These are phyloP conservation scores for Ilyonectria robusta DNA, from an alignment of 2,329 filamentous ascomycete species.

Conservation along the genomic window DNA sequence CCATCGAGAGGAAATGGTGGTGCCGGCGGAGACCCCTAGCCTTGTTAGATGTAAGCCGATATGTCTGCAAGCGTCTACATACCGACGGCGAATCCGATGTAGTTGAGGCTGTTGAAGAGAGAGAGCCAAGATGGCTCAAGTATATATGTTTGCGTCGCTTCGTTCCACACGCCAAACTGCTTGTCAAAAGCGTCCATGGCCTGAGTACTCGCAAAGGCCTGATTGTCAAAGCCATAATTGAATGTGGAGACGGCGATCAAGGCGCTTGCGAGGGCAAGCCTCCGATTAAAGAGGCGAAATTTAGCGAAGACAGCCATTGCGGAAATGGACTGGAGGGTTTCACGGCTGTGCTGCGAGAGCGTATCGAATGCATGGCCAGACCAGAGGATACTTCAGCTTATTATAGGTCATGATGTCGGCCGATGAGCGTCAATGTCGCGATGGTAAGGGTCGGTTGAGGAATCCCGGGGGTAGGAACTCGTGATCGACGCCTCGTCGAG, in stretches of 20 bases:
- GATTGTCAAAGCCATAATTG: constrained; percentile 59
- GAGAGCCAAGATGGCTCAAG: constrained; percentile 53
- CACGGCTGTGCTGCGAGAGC: not conserved
- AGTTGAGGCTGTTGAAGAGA: constrained; percentile 54
- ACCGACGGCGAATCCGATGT: constrained; percentile 53
- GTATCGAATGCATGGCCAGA: not conserved
- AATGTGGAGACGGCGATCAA: constrained; percentile 55
- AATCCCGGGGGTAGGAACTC: constrained; percentile 14
- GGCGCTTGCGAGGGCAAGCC: constrained; percentile 33
- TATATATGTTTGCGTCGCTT: constrained; percentile 39
- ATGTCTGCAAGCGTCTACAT: not conserved
- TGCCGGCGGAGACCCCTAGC: constrained; percentile 42
- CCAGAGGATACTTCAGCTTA: constrained; percentile 18
- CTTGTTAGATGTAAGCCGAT: not conserved
- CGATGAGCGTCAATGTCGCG: constrained; percentile 31
- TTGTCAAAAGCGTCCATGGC: constrained; percentile 54
- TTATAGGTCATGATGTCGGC: constrained; percentile 23
- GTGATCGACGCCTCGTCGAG: not conserved
- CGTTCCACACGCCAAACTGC: constrained; percentile 52
- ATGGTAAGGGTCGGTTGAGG: constrained; percentile 37
- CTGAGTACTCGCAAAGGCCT: constrained; percentile 53
- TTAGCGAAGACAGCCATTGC: constrained; percentile 40
- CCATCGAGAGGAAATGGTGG: constrained; percentile 41
- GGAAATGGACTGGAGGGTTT: not conserved
- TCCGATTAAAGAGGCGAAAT: constrained; percentile 44